Evolutionary conservation across 192 early-diverging fungal species (phyloP).

Genomic region (Tieghemiomyces parasiticus): DNA sequence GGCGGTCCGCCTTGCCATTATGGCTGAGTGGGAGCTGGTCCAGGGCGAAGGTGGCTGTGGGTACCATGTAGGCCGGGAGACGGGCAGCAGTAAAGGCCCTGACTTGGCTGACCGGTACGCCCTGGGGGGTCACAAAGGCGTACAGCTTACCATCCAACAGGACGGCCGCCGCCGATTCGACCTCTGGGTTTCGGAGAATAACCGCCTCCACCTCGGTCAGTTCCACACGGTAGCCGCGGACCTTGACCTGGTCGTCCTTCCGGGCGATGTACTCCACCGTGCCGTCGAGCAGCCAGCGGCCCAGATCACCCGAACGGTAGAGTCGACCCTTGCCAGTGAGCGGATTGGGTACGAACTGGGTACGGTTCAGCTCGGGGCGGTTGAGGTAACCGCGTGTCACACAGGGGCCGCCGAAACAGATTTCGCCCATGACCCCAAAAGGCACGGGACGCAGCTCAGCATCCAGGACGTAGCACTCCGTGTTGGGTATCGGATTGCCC

Average conservation of each 20-base stretch:
- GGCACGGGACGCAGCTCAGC: conserved; percentile 9
- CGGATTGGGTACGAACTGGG: background rate
- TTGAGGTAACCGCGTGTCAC: background rate
- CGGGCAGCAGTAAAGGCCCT: background rate
- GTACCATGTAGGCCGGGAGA: background rate
- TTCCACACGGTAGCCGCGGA: background rate
- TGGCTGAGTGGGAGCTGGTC: too few species aligned
- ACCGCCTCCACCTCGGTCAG: background rate
- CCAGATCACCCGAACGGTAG: background rate
- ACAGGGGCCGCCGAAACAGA: conserved; percentile 13
- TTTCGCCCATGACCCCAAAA: conserved; percentile 19
- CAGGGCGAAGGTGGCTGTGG: too few species aligned
- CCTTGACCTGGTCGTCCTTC: background rate
- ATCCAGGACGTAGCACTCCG: conserved; percentile 18
- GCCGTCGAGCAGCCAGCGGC: background rate
- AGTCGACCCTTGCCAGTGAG: background rate
- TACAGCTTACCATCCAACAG: background rate
- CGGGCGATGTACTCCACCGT: background rate
- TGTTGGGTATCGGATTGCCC: conserved; percentile 13
- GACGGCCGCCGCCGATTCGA: background rate
- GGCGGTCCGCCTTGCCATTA: too few species aligned
- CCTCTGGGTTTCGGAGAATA: background rate
- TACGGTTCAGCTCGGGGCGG: background rate
- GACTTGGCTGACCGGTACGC: background rate
- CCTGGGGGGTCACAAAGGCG: background rate